These are phyloP conservation scores for Monascus ruber DNA, from an alignment of 2,329 filamentous ascomycete species.

Conservation along the genomic window DNA sequence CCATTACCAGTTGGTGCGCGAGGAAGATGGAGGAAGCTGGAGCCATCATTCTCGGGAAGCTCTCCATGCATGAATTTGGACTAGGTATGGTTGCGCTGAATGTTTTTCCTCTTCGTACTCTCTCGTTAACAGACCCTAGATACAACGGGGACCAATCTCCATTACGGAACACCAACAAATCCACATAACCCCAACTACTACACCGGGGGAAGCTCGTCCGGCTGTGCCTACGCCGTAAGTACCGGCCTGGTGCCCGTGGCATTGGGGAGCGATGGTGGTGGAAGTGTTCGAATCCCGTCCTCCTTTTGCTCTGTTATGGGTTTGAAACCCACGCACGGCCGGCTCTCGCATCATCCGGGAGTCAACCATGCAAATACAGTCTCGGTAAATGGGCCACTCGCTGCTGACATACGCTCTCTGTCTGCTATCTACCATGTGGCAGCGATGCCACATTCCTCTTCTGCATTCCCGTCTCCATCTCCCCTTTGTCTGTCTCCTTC, in stretches of 20 bases:
- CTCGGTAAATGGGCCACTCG: constrained; percentile 57
- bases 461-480: constrained; percentile 38
- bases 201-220: constrained; percentile 62
- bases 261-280: constrained; percentile 58
- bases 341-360: constrained; percentile 46
- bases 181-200: constrained; percentile 63
- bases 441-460: constrained; percentile 52
- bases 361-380: constrained; percentile 46
- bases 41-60: constrained; percentile 59
- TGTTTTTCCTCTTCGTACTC: neutral
- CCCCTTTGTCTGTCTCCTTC: constrained; percentile 36
- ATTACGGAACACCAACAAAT: constrained; percentile 59
- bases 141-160: constrained; percentile 61
- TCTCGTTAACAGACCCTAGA: constrained; percentile 29
- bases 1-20: constrained; percentile 52
- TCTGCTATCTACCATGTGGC: constrained; percentile 65
- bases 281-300: constrained; percentile 56
- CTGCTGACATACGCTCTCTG: constrained; percentile 59
- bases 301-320: constrained; percentile 64
- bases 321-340: constrained; percentile 56
- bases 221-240: constrained; percentile 53
- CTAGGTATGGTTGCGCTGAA: constrained; percentile 34
- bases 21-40: constrained; percentile 55
- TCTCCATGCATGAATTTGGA: constrained; percentile 63
- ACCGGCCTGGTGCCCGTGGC: constrained; percentile 54